Evolutionary conservation across 176 grass and related monocot species (phyloP).

Genomic region (Oropetium thomaeum): DNA sequence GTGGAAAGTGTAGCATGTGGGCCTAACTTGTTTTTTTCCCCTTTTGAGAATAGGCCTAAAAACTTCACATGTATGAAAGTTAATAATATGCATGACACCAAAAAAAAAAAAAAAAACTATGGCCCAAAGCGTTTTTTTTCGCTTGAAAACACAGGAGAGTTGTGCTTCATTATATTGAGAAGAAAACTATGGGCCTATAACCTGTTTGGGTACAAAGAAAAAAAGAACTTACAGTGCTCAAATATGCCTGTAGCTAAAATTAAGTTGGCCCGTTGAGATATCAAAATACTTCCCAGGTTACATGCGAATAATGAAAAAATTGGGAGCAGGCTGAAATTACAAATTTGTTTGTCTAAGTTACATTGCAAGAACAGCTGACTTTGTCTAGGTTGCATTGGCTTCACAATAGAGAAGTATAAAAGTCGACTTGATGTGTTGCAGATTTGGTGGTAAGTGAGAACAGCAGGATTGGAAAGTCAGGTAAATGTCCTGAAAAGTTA

Average conservation of each 20-base stretch:
- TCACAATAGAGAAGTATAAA: conserved; percentile 9
- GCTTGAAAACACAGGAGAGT: too few species aligned
- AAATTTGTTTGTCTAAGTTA: too few species aligned
- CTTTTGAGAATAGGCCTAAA: too few species aligned
- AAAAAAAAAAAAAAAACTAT: too few species aligned
- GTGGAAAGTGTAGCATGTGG: conserved; percentile 7
- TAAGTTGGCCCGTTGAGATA: neutral
- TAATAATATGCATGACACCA: too few species aligned
- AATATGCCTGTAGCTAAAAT: neutral
- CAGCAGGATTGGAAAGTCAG: too few species aligned
- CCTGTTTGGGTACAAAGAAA: neutral
- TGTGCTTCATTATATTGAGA: too few species aligned
- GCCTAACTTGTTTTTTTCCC: too few species aligned
- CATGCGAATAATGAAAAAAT: neutral
- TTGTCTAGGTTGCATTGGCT: too few species aligned
- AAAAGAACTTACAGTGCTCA: neutral
- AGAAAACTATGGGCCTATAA: conserved; percentile 14
- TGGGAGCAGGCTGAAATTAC: neutral
- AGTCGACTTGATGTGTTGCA: neutral
- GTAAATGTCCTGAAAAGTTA: too few species aligned
- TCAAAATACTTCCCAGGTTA: conserved; percentile 5
- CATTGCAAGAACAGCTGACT: too few species aligned
- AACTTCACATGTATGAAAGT: neutral
- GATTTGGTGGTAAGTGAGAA: conserved; percentile 1
- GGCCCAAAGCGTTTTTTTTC: too few species aligned